Percentiles rank a stretch among this genome's conserved stretches.
Evolutionary conservation across 345 rosid species (phyloP).

Genomic region (Physaria fendleri): DNA sequence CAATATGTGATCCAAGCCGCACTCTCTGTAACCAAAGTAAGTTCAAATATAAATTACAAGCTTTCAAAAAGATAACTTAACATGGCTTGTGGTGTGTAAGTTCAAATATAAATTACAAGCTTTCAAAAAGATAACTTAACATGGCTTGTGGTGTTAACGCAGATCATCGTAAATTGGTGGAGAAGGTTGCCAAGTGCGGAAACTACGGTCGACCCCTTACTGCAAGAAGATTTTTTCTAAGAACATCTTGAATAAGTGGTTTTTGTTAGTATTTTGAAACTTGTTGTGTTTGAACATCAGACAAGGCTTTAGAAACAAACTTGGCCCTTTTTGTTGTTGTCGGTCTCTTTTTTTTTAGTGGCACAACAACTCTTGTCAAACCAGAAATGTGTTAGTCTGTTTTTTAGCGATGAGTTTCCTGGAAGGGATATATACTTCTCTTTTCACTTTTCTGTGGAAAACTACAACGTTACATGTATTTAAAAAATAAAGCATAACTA

Average conservation of each 20-base stretch:
- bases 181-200: constrained; percentile 39
- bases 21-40: constrained; percentile 47
- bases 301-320: neutral
- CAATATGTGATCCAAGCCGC: constrained; percentile 77
- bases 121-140: neutral
- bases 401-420: too few relatives aligned
- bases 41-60: neutral
- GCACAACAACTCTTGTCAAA: constrained; percentile 9
- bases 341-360: constrained; percentile 5
- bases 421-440: too few relatives aligned
- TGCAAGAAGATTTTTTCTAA: constrained; percentile 69
- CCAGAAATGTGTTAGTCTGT: neutral
- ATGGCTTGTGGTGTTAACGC: constrained; percentile 9
- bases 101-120: too few relatives aligned
- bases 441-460: too few relatives aligned
- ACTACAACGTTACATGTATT: too few relatives aligned
- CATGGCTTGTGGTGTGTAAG: constrained; percentile 1
- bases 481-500: too few relatives aligned
- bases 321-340: constrained; percentile 14
- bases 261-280: neutral
- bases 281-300: neutral
- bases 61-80: neutral
- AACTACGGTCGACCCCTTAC: constrained; percentile 52
- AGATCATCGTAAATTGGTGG: constrained; percentile 50
- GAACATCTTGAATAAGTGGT: constrained; percentile 44